Percentiles rank a stretch among this genome's conserved stretches.
Conservation (phyloP, 2,329 filamentous ascomycete genomes). For the Monosporascus sp. region DNA sequence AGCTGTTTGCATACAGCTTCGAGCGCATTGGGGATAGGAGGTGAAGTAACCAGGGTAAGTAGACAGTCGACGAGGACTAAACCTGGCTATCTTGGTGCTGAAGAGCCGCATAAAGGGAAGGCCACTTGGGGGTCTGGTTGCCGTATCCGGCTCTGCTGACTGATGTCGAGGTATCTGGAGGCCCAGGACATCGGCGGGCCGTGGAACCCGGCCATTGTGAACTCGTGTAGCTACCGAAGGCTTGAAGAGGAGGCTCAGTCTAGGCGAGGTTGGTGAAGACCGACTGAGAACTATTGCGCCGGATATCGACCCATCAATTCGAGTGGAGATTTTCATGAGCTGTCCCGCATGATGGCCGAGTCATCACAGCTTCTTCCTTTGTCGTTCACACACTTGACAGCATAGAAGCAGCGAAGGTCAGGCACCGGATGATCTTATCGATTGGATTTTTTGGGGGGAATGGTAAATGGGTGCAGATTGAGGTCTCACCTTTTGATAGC, state of each 20-base stretch:
- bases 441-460: not conserved
- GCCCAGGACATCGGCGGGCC: not conserved
- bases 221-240: constrained; percentile 5
- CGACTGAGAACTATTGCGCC: constrained; percentile 47
- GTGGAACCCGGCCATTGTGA: constrained; percentile 6
- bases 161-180: not conserved
- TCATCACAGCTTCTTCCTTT: constrained; percentile 23
- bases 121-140: not conserved
- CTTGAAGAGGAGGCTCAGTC: constrained; percentile 7
- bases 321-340: constrained; percentile 56
- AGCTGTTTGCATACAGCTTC: constrained; percentile 18
- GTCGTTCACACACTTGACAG: not conserved
- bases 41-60: constrained; percentile 16
- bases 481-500: not conserved
- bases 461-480: not conserved
- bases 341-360: constrained; percentile 35
- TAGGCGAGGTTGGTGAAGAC: constrained; percentile 30
- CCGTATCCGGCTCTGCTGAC: not conserved
- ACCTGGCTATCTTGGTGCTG: not conserved
- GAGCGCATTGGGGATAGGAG: constrained; percentile 8
- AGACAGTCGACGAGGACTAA: constrained; percentile 14
- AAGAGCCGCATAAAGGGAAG: constrained; percentile 3
- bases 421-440: not conserved
- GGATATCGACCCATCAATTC: constrained; percentile 56
- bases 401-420: not conserved